Base-by-base conservation (phyloP, 257 asterid species). In the Cordia subcordata region DNA sequence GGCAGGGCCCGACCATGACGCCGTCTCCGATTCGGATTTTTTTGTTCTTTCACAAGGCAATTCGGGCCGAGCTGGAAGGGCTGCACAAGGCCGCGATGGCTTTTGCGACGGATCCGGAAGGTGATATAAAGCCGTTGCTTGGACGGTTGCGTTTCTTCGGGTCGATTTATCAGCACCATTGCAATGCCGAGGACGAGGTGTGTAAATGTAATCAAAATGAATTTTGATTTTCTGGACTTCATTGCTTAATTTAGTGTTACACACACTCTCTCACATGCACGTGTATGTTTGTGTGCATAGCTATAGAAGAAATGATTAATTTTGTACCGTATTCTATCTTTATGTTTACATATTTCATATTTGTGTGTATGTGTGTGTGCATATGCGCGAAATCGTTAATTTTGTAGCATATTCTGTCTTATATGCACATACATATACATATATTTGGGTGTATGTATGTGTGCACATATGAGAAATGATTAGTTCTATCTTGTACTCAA, bases 101-200 rank as follows among this genome's bases (percentile, higher is more conserved):
- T 32, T 49, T 84, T 62, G 96, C 84, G 19, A 87, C 81, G 49
- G 76, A 84, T 49, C 50, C 52, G 75, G 62, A 73, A 14, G 83
- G 85, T 12, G 94, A 85, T 67, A 85, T 87, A 59, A 82, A 72
- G 50, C 90, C 81, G 66, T 72, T 87, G 78, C 68, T 68, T 58
- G 85, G 77, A 61, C 69, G 84, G 74, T 87, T 86, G 49, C 84
- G 79, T 64, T 81, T 85, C 67, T 66, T 87, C 17, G 70, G 94
- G 77, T 85, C 91, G 63, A 87, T 87, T 72, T 87, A 87, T 57
- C 81, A 81, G 64, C 96, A 87, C 80, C 96, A 87, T 72, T 87
- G 96, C 82, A 87, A 87, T 77, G 96, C 96, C 51, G 96, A 87
- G 71, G 96, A 87, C 57, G 96, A 87, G 96, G 96, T 75, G n/a